phyloP scores from a whole-genome alignment of 2,329 filamentous ascomycete genomes.

The Tolypocladium sp. region DNA sequence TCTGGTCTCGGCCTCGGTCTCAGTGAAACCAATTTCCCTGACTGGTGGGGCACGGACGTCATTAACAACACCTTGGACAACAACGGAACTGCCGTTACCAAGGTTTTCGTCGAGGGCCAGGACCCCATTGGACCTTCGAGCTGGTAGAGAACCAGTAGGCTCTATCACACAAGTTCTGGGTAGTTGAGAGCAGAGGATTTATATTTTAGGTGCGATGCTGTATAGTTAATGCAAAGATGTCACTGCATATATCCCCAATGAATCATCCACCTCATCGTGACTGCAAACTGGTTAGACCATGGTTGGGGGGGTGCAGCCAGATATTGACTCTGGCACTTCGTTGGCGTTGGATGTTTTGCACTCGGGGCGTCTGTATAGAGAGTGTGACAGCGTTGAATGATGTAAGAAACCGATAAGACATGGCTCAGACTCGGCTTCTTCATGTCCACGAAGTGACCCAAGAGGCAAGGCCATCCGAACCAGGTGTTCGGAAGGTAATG shows the following conservation, averaged over 20 bases:
- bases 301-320: neutral
- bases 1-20: conserved; percentile 37
- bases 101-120: conserved; percentile 14
- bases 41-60: conserved; percentile 37
- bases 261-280: neutral
- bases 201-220: neutral
- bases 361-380: neutral
- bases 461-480: too few species aligned
- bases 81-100: conserved; percentile 16
- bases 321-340: neutral
- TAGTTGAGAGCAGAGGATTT: neutral
- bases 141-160: conserved; percentile 10
- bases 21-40: conserved; percentile 32
- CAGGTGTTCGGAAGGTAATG: too few species aligned
- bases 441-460: too few species aligned
- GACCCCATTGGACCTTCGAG: conserved; percentile 16
- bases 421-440: too few species aligned
- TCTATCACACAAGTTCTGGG: neutral
- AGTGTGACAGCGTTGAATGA: too few species aligned
- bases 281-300: neutral
- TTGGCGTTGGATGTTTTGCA: neutral
- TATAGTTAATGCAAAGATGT: neutral
- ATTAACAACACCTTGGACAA: conserved; percentile 20
- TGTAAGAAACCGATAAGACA: too few species aligned
- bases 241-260: neutral